Evolutionary conservation across 139 green algal genomes (phyloP), one percentile per base, ranked within the genome.

Genomic region (Micractinium conductrix): DNA sequence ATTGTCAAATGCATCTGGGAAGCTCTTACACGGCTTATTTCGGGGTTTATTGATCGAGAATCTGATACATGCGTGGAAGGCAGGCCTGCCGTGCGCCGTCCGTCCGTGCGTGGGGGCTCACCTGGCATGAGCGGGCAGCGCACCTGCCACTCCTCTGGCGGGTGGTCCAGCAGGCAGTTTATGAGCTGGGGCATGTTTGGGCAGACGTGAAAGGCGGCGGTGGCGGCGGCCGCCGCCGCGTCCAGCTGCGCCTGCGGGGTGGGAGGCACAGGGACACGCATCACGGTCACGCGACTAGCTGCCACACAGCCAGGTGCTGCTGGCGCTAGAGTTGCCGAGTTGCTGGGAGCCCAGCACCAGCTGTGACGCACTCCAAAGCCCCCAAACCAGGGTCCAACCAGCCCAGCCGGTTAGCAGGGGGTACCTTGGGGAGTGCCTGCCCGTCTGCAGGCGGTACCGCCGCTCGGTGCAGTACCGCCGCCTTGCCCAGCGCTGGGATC

Each of bases 191-290:
- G 87, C 65, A 97, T 89, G 81, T 89, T 93, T 55, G 95, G 95
- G 83, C 94, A 96, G 72, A 95, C 63, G 84, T 98, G 93, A 83
- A 94, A 98, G 14, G 95, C 94, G 4, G 89, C 87, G 9, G 84
- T 80, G 17, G 92, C 92, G 4, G 92, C 92, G 7, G 81, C 81
- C 0, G 89, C 94, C 19, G 91, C 93, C 0, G 68, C 87, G 12
- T 95, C 91, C 70, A 96, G 84, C 40, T 84, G 74, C 2, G 86
- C 74, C 88, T 97, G 40, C 38, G 44, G 71, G 30, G 43, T n/a
- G 45, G 26, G 5, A 26, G 70, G 26, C 26, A 0, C 8, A 53
- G 70, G 40, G 17, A 6, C 5, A 58, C 48, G 48, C 12, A 58
- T 10, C 48, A 58, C 12, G 48, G 12, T 22, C 12, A 14, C 48